Evolutionary conservation across 495 filamentous ascomycete genomes (phyloP).

Genomic region (Xylaria castorea): DNA sequence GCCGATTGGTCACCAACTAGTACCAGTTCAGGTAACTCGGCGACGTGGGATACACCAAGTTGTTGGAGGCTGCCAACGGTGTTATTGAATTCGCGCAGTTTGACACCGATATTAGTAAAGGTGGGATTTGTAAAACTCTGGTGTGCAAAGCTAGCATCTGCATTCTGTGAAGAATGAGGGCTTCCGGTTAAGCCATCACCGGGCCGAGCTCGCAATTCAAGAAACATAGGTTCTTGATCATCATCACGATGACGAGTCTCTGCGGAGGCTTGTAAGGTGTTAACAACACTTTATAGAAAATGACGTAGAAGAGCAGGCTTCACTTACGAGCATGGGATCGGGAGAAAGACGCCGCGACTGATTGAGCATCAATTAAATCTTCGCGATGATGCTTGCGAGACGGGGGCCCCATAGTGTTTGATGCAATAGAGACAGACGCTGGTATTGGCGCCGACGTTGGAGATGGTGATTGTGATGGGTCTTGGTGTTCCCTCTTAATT

Average conservation of each 20-base stretch:
- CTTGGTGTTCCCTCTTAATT: conserved; percentile 13
- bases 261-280: conserved; percentile 30
- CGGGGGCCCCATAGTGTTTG: conserved; percentile 37
- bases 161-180: conserved; percentile 36
- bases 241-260: conserved; percentile 38
- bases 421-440: background rate
- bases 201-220: conserved; percentile 34
- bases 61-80: conserved; percentile 55
- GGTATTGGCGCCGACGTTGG: background rate
- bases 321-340: conserved; percentile 41
- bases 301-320: background rate
- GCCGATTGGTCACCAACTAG: conserved; percentile 82
- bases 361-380: conserved; percentile 28
- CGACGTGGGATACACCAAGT: conserved; percentile 58
- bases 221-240: conserved; percentile 36
- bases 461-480: conserved; percentile 2
- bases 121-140: conserved; percentile 42
- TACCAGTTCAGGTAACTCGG: conserved; percentile 74
- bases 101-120: conserved; percentile 52
- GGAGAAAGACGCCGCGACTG: conserved; percentile 29
- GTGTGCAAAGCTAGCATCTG: conserved; percentile 39
- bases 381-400: conserved; percentile 26
- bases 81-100: conserved; percentile 55
- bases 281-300: conserved; percentile 1
- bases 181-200: conserved; percentile 17